Conservation (phyloP, 2,329 filamentous ascomycete species). For the Diaporthe sp. region DNA sequence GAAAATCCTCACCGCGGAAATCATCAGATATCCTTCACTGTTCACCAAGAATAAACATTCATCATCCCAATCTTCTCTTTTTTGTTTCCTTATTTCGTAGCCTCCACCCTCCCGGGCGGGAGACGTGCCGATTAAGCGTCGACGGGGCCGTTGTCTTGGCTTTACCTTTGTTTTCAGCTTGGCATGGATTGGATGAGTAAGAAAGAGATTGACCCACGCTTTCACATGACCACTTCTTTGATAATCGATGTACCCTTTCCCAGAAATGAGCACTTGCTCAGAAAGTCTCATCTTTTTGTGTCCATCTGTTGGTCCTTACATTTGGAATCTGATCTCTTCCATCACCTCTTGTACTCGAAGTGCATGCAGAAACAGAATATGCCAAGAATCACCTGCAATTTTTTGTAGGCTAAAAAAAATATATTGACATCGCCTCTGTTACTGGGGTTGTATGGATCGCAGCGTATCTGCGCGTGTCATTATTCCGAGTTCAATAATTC, state of each 20-base stretch:
- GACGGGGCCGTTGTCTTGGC: constrained; percentile 3
- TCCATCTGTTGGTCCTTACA: background rate
- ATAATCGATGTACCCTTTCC: background rate
- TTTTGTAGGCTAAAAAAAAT: too few relatives aligned
- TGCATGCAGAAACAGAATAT: background rate
- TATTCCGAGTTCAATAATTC: background rate
- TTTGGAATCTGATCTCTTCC: background rate
- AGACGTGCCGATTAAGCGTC: constrained; percentile 7
- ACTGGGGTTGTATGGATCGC: background rate
- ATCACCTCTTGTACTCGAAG: background rate
- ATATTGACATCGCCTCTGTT: background rate
- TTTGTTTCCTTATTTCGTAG: background rate
- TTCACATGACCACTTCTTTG: background rate
- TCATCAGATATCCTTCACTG: background rate
- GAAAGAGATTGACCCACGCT: background rate
- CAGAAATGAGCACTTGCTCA: background rate
- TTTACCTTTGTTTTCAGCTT: constrained; percentile 3
- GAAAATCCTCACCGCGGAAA: background rate
- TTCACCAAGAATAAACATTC: background rate
- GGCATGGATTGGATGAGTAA: constrained; percentile 4
- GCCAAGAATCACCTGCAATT: too few relatives aligned
- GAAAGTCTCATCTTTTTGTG: background rate
- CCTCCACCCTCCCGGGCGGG: background rate
- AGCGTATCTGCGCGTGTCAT: constrained; percentile 11
- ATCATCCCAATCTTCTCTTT: background rate